A percentile compares a stretch with the other conserved stretches of the same genome.
phyloP scores from a whole-genome alignment of 1,284 basidiomycete species.

The Sporisorium sorghi region DNA sequence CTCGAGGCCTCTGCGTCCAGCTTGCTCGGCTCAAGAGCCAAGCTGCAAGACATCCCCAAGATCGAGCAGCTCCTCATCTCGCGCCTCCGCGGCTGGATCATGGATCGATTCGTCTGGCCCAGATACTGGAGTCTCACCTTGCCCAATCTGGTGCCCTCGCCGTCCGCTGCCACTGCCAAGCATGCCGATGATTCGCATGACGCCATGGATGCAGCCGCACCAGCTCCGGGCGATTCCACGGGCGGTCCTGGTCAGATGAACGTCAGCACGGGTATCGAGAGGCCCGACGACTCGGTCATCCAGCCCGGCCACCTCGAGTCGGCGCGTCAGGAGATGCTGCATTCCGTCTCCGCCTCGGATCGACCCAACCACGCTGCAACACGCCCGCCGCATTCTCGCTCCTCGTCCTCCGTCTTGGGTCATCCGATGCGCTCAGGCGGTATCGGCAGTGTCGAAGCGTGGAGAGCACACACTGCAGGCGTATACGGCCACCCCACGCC shows the following conservation, averaged over 20 bases:
- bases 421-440: slow-evolving; percentile 2
- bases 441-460: slow-evolving; percentile 48
- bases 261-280: slow-evolving; percentile 33
- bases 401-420: slow-evolving; percentile 15
- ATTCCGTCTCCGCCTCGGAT: slow-evolving; percentile 15
- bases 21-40: slow-evolving; percentile 73
- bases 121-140: slow-evolving; percentile 71
- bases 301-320: slow-evolving; percentile 47
- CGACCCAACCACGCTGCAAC: not conserved
- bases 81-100: slow-evolving; percentile 72
- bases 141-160: slow-evolving; percentile 63
- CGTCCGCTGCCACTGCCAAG: slow-evolving; percentile 24
- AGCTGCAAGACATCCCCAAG: slow-evolving; percentile 75
- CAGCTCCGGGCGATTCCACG: slow-evolving; percentile 4
- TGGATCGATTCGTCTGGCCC: slow-evolving; percentile 73
- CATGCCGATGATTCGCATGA: not conserved
- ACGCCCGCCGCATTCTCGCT: slow-evolving; percentile 17
- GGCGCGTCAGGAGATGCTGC: slow-evolving; percentile 38
- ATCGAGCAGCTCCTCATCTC: slow-evolving; percentile 74
- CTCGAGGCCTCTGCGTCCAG: slow-evolving; percentile 73
- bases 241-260: slow-evolving; percentile 37
- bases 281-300: slow-evolving; percentile 37
- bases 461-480: slow-evolving; percentile 49
- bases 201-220: not conserved
- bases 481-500: slow-evolving; percentile 18